A percentile compares a stretch with the other conserved stretches of the same genome.
Conservation (phyloP, 129 eudicot genomes). For the Helichrysum umbraculigerum region DNA sequence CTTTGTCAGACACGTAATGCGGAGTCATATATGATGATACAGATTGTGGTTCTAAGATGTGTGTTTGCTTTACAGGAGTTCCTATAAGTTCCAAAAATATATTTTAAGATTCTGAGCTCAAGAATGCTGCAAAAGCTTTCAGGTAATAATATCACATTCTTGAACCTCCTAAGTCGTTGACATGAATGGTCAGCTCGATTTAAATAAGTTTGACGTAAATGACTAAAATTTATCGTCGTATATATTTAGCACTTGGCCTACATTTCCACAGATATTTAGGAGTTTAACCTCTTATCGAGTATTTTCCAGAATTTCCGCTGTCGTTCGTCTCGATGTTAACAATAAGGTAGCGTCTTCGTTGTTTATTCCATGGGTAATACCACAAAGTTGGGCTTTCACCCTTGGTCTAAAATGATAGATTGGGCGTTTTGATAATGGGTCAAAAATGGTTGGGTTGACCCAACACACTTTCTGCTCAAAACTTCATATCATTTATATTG, state of each 20-base stretch:
- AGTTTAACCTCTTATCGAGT: no score
- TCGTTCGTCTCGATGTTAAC: no score
- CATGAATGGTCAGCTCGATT: neutral
- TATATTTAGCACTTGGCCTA: slow-evolving; percentile 89
- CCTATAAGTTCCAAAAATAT: slow-evolving; percentile 75
- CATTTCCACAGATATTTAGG: slow-evolving; percentile 94
- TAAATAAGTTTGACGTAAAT: neutral
- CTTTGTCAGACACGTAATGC: no score
- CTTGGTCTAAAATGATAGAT: no score
- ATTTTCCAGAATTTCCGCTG: no score
- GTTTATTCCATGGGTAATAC: no score
- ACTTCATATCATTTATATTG: no score
- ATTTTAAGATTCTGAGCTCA: slow-evolving; percentile 80
- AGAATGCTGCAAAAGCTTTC: slow-evolving; percentile 75
- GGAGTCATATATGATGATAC: neutral
- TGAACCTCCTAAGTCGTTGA: neutral
- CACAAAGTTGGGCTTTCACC: no score
- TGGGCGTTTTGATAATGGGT: no score
- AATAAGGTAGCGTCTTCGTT: no score
- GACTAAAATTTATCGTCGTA: neutral
- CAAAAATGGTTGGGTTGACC: no score
- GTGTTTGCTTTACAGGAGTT: slow-evolving; percentile 47
- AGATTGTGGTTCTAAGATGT: neutral
- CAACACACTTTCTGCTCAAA: no score
- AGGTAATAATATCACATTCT: slow-evolving; percentile 39